Evolutionary conservation across 2,329 filamentous ascomycete genomes (phyloP), one percentile per base, ranked within the genome.

Genomic region (Lachnellula hyalina): DNA sequence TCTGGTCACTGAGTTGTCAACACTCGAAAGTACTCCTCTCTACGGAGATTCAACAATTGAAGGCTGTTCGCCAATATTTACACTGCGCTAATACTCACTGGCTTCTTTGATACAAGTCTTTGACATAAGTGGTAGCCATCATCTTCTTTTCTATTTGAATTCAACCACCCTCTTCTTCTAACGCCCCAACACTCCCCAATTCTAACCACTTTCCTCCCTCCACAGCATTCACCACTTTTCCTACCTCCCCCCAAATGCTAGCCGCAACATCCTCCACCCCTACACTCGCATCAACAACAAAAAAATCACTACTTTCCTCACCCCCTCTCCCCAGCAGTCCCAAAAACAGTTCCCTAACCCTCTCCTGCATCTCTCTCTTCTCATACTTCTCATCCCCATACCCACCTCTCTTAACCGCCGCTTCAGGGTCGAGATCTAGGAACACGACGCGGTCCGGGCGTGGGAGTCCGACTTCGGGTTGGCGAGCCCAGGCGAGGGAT

Each of bases 371-470:
- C 66, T 85, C 84, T 56, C 80, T 81, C 68, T 84, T 87, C 74
- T 99, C 94, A 67, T 97, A 99, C 59, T 89, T 79, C 76, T 99
- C 94, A 17, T 79, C 81, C 1, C 94, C 94, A 76, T 86, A 99
- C 0, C 90, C 93, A n/a, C 90, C 91, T 17, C 94, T 79, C 63
- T 79, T 79, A 32, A 81, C 82, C 9, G 91, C 91, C 56, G 85
- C 81, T 48, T 84, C 81, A 36, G 89, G 82, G 6, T 86, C 83
- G 49, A 97, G 81, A 67, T 94, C 89, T 34, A 99, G 78, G 67
- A 97, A 97, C 0, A 97, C 71, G 11, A 93, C 90, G 9, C 92
- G 69, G 73, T 99, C 94, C 0, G 94, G 93, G 4, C 87, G 82
- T 1, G 94, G 93, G 0, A 99, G 79, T 0, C 93, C 93, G 14